Base-by-base conservation (phyloP, 2,329 filamentous ascomycete genomes). In the Xylaria sp. region DNA sequence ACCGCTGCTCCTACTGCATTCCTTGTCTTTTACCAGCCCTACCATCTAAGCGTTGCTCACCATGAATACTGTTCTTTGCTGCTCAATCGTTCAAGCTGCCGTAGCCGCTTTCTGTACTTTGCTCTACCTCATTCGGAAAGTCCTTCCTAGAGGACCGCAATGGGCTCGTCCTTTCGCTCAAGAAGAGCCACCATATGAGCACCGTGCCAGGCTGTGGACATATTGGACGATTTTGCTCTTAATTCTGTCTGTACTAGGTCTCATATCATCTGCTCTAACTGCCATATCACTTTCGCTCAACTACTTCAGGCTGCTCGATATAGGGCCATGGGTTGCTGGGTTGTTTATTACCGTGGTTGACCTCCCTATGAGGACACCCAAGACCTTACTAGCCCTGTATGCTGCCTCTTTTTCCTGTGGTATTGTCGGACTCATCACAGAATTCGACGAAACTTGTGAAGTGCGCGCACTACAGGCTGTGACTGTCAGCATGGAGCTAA, bases 141-240 rank as follows among this genome's bases (percentile, higher is more conserved):
- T 82, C 6, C 68, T 74, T 1, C 75, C 76, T 3, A 68, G 71
- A 2, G 75, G 80, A 1, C 83, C 84, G 0, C 76, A 74, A 52
- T 86, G 83, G 82, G 74, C 80, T 15, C 79, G 77, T 10, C 80
- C 81, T 1, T 86, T 86, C 67, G 84, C 84, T 2, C 75, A 78
- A 9, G 84, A 86, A 71, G 69, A 80, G 23, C 72, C 43, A 18
- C 70, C 64, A 28, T 69, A 61, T 39, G 31, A 41, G 36, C 31
- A 49, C 10, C 74, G 51, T 25, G 68, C 74, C 28, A 80, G 72
- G 52, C 62, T 70, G 12, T 85, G 82, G 83, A 81, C 78, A 0
- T 70, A 78, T 49, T 84, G 82, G 81, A 82, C 81, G 1, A 63
- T 80, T 3, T 73, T 75, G 18, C 77, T 86, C 1, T 65, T 77